Conservation (phyloP, 2,329 filamentous ascomycete species). For the Pestalotiopsis sp. region DNA sequence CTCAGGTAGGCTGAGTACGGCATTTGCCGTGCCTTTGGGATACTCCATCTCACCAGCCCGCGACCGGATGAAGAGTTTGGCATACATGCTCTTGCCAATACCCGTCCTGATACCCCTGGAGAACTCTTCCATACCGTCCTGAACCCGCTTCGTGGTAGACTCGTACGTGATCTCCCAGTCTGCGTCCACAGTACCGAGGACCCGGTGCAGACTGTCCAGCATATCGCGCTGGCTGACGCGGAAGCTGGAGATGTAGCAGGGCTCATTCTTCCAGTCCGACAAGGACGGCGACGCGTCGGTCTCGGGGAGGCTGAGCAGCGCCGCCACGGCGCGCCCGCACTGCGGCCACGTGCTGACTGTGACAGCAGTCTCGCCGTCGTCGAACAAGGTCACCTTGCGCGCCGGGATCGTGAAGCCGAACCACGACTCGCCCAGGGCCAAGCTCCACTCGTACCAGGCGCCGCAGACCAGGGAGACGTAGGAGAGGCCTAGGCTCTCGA, state of each 20-base stretch:
- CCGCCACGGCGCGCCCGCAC: slow-evolving; percentile 51
- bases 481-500: slow-evolving; percentile 35
- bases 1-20: neutral
- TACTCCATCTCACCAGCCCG: neutral
- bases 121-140: slow-evolving; percentile 44
- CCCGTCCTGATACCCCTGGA: slow-evolving; percentile 43
- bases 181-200: slow-evolving; percentile 52
- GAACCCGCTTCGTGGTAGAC: slow-evolving; percentile 44
- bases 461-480: slow-evolving; percentile 36
- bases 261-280: slow-evolving; percentile 44
- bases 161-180: slow-evolving; percentile 61
- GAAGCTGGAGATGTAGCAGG: slow-evolving; percentile 56
- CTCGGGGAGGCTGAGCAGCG: slow-evolving; percentile 43
- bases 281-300: slow-evolving; percentile 37
- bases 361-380: slow-evolving; percentile 56
- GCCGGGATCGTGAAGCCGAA: slow-evolving; percentile 52
- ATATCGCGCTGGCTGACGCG: slow-evolving; percentile 62
- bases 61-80: neutral
- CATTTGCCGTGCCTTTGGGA: neutral
- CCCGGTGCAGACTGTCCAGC: slow-evolving; percentile 57
- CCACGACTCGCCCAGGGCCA: slow-evolving; percentile 35
- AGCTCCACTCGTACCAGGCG: slow-evolving; percentile 56
- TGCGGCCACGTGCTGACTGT: slow-evolving; percentile 61
- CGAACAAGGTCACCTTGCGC: slow-evolving; percentile 42
- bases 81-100: slow-evolving; percentile 53